Evolutionary conservation across 805 yeast genomes (phyloP).

Genomic region (Saccharomycopsis babjevae): DNA sequence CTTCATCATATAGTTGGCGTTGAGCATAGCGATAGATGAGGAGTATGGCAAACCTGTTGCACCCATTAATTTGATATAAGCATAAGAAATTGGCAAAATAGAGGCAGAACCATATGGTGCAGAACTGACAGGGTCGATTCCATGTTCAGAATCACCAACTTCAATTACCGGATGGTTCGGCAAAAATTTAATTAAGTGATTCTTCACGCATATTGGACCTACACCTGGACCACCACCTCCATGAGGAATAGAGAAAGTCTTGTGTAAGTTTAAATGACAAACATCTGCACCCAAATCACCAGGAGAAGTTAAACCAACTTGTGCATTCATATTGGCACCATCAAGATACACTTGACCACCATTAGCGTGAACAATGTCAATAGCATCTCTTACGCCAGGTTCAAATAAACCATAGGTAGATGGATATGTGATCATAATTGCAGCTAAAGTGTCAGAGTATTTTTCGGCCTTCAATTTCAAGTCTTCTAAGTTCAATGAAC

Average conservation of each 20-base stretch:
- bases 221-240: constrained; percentile 99
- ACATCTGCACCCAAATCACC: constrained; percentile 98
- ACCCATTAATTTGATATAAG: constrained; percentile 93
- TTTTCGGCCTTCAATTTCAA: constrained; percentile 61
- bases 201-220: constrained; percentile 91
- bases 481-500: constrained; percentile 78
- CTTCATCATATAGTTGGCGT: constrained; percentile 91
- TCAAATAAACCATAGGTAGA: constrained; percentile 95
- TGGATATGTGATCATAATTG: constrained; percentile 95
- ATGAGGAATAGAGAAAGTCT: constrained; percentile 95
- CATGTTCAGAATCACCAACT: constrained; percentile 32
- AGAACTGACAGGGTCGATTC: constrained; percentile 69
- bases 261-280: constrained; percentile 92
- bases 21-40: constrained; percentile 84
- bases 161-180: constrained; percentile 64
- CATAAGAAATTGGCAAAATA: constrained; percentile 85
- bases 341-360: constrained; percentile 97
- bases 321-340: constrained; percentile 99
- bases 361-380: constrained; percentile 68
- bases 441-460: constrained; percentile 65
- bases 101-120: constrained; percentile 97
- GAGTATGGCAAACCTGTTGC: constrained; percentile 72
- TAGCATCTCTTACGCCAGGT: constrained; percentile 78
- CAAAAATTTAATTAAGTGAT: constrained; percentile 68
- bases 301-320: constrained; percentile 93